These are phyloP conservation scores for Pestalotiopsis sp. DNA, from an alignment of 2,329 filamentous ascomycete species.

Conservation along the genomic window DNA sequence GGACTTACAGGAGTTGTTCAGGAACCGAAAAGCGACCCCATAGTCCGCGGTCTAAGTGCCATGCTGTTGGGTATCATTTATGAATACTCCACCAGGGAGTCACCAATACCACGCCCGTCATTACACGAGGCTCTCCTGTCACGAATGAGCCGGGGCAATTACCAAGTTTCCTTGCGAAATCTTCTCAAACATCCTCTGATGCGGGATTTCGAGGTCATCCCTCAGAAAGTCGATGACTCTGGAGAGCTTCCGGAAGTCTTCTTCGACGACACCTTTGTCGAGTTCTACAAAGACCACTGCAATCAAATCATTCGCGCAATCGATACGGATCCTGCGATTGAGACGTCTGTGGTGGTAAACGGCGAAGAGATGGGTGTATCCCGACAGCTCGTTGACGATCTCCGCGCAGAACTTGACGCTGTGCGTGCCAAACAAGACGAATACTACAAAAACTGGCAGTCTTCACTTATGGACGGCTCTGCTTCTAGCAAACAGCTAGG, in stretches of 20 bases:
- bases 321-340: constrained; percentile 85
- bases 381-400: constrained; percentile 85
- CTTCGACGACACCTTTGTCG: constrained; percentile 83
- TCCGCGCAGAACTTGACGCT: constrained; percentile 79
- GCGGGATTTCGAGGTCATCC: constrained; percentile 85
- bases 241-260: constrained; percentile 73
- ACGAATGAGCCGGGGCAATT: constrained; percentile 81
- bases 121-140: constrained; percentile 77
- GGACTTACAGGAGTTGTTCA: constrained; percentile 76
- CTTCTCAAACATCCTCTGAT: constrained; percentile 77
- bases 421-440: constrained; percentile 76
- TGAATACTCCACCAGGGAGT: constrained; percentile 97
- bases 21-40: constrained; percentile 59
- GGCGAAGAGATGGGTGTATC: constrained; percentile 87
- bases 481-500: constrained; percentile 36
- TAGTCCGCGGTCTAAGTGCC: constrained; percentile 81
- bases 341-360: constrained; percentile 78
- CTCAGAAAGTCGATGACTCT: constrained; percentile 61
- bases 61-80: constrained; percentile 86
- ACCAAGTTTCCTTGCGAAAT: constrained; percentile 77
- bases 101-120: constrained; percentile 78
- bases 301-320: constrained; percentile 81
- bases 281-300: constrained; percentile 96
- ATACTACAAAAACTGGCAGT: constrained; percentile 56
- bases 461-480: constrained; percentile 44